A percentile compares a stretch with the other conserved stretches of the same genome.
These are phyloP conservation scores for Geotrichum candidum DNA, from an alignment of 1,139 yeast species.

Conservation along the genomic window DNA sequence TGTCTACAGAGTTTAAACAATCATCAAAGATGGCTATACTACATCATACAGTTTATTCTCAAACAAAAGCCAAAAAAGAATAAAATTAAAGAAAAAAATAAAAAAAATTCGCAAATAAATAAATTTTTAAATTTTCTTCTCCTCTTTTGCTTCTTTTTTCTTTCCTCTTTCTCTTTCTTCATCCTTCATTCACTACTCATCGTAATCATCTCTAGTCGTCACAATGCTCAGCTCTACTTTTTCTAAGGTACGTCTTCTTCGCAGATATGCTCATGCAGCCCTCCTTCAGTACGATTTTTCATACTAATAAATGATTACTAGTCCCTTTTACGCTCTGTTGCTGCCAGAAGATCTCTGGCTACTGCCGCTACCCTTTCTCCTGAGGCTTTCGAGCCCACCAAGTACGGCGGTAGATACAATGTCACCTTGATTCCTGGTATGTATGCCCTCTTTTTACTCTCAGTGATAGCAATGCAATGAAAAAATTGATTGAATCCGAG, in stretches of 20 bases:
- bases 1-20: background rate
- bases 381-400: constrained; percentile 60
- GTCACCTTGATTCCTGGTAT: constrained; percentile 86
- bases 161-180: background rate
- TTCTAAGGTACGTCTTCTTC: background rate
- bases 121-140: background rate
- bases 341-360: constrained; percentile 23
- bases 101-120: background rate
- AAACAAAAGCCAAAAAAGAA: no score
- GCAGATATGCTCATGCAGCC: background rate
- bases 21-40: background rate
- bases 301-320: background rate
- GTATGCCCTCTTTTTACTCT: constrained; percentile 16
- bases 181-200: background rate
- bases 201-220: background rate
- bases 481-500: background rate
- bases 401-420: constrained; percentile 90
- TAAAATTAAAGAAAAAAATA: background rate
- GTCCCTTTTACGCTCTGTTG: constrained; percentile 18
- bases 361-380: constrained; percentile 23
- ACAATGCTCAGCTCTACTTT: background rate
- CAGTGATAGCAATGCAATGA: background rate
- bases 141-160: background rate
- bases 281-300: background rate
- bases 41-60: background rate